Base-by-base conservation (phyloP, 2,329 filamentous ascomycete genomes). In the Penicillium concentricum region DNA sequence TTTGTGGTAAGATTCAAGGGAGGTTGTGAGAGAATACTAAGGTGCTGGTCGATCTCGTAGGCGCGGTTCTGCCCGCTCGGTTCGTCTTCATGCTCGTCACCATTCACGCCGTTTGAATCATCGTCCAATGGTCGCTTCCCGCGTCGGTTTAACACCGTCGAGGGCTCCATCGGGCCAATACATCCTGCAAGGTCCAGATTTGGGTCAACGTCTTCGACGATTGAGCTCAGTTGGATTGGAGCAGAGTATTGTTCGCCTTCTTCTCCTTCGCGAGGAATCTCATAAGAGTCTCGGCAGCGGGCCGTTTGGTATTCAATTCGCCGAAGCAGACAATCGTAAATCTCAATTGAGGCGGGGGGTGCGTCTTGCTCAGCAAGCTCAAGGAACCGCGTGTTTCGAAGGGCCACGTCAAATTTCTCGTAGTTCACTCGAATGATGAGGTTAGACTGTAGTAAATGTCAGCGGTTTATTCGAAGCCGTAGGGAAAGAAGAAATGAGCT, bases 341-440 rank as follows among this genome's bases (percentile, higher is more conserved):
- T 85, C 58, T 87, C 82, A 1, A 88, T 87, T 1, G 92, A 95
- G 1, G 84, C 86, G 39, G 86, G 81, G 43, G 92, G 90, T 20
- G 94, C 82, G 32, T 84, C 81, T 51, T 89, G 84, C 50, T 86
- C 82, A 1, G 87, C 91, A 55, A 92, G 84, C n/a, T 86, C 81
- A 51, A 88, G 85, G 3, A 97, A 85, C 20, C 86, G 85, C 61
- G 87, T 83, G 66, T 91, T 96, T 55, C 93, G 90, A 61, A 96
- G 80, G 48, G 90, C 87, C 10, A 97, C 90, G 7, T 88, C 80
- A 57, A 91, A 90, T 72, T 93, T 95, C 54, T 92, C 88, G 67
- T 91, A 88, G 70, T 96, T 97, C 53, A 97, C 80, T 28, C 88
- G 85, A 47, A 97, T 79, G 35, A 92, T 82, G 61, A 92, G 79